Evolutionary conservation across 257 asterid genomes (phyloP).

Genomic region (Solanum bulbocastanum): DNA sequence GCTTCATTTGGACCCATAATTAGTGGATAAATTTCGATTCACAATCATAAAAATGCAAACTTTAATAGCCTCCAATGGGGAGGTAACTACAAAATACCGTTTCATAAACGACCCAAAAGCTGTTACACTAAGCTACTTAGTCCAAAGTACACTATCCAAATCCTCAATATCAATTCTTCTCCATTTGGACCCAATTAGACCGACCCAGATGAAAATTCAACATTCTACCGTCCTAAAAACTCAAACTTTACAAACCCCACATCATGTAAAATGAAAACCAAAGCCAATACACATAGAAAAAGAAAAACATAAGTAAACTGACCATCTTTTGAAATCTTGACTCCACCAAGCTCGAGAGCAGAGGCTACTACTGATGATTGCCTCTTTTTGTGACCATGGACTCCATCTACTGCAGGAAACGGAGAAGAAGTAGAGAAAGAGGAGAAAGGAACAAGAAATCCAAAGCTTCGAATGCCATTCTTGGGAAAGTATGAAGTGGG

Average conservation of each 20-base stretch:
- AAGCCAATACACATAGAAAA: not conserved
- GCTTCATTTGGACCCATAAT: not conserved
- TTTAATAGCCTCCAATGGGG: not conserved
- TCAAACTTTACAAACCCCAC: not conserved
- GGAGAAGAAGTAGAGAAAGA: constrained; percentile 26
- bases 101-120: not conserved
- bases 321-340: constrained; percentile 28
- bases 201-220: not conserved
- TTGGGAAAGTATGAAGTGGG: constrained; percentile 20
- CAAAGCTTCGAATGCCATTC: constrained; percentile 18
- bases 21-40: not conserved
- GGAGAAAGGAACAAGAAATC: constrained; percentile 16
- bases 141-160: not conserved
- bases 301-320: not conserved
- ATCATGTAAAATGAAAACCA: not conserved
- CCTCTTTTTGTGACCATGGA: constrained; percentile 22
- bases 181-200: not conserved
- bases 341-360: constrained; percentile 44
- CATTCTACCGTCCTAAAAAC: not conserved
- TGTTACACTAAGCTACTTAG: not conserved
- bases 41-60: not conserved
- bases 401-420: constrained; percentile 2
- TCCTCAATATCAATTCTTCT: not conserved
- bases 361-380: constrained; percentile 27
- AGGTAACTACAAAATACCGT: not conserved